These are phyloP conservation scores for Diversispora eburnea DNA, from an alignment of 192 early-diverging fungal genomes.

Conservation along the genomic window DNA sequence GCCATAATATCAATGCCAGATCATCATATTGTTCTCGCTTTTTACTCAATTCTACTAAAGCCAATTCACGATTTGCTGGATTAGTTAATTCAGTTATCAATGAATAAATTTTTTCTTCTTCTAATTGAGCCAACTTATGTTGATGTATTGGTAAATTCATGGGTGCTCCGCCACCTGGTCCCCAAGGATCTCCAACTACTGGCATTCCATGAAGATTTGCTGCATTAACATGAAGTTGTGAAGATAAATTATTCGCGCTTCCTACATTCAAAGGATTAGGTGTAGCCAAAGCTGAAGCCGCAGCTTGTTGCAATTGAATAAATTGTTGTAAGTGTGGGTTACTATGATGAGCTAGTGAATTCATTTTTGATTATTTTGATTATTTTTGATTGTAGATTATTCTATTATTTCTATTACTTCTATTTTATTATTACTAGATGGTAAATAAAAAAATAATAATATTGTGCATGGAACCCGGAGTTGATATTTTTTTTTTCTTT, in stretches of 20 bases:
- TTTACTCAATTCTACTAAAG: slow-evolving; percentile 89
- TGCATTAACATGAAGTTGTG: slow-evolving; percentile 27
- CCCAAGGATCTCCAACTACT: slow-evolving; percentile 24
- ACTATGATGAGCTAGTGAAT: slow-evolving; percentile 28
- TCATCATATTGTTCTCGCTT: slow-evolving; percentile 94
- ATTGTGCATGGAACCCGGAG: too few relatives aligned
- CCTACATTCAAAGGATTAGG: slow-evolving; percentile 30
- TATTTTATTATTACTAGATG: too few relatives aligned
- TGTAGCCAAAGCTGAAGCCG: slow-evolving; percentile 24
- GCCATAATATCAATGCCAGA: slow-evolving; percentile 95
- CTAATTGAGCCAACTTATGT: slow-evolving; percentile 43
- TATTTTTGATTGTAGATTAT: not conserved
- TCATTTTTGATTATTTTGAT: slow-evolving; percentile 24
- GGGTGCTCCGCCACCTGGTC: slow-evolving; percentile 28
- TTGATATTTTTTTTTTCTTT: too few relatives aligned
- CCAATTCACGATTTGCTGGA: slow-evolving; percentile 76
- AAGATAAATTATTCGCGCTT: slow-evolving; percentile 25
- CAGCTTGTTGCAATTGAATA: slow-evolving; percentile 39
- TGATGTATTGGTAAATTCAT: slow-evolving; percentile 36
- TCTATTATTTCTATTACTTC: not conserved
- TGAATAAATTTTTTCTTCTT: slow-evolving; percentile 85
- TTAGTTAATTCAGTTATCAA: slow-evolving; percentile 85
- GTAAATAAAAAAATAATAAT: too few relatives aligned
- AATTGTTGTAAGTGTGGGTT: slow-evolving; percentile 50
- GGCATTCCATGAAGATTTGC: slow-evolving; percentile 22